A percentile compares a stretch with the other conserved stretches of the same genome.
phyloP scores from a whole-genome alignment of 2,329 filamentous ascomycete species.

The Geoglossum cookeanum region DNA sequence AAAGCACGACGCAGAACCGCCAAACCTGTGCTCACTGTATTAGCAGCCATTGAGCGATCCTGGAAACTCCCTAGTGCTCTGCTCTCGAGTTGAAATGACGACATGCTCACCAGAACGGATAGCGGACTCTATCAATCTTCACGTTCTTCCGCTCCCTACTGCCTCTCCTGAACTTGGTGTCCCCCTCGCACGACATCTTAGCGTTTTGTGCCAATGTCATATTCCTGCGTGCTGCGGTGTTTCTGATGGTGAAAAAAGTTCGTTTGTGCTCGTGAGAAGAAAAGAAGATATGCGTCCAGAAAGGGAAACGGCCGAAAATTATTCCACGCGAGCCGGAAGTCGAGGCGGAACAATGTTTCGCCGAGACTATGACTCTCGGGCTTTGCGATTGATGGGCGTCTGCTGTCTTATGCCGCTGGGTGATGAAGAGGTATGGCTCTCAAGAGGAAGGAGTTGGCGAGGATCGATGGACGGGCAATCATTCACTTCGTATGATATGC shows the following conservation, averaged over 20 bases:
- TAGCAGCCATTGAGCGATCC: not conserved
- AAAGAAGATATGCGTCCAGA: no score
- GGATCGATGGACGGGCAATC: not conserved
- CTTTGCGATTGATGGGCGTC: no score
- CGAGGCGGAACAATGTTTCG: no score
- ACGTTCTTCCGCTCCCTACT: not conserved
- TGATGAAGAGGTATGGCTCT: not conserved
- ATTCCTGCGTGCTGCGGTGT: no score
- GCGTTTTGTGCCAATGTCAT: no score
- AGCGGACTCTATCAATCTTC: conserved; percentile 25
- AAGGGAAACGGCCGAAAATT: no score
- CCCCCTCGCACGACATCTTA: not conserved
- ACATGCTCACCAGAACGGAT: conserved; percentile 38
- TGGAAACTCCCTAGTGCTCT: not conserved
- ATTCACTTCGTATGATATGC: conserved; percentile 2
- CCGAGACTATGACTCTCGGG: no score
- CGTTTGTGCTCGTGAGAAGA: no score
- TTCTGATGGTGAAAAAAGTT: no score
- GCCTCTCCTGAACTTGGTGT: not conserved
- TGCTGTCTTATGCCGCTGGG: no score
- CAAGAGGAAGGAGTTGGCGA: not conserved
- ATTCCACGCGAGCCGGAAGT: no score
- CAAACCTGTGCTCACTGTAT: conserved; percentile 48
- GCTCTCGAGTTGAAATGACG: not conserved
- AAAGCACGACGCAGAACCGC: conserved; percentile 81